Conservation (phyloP, 306 rosid species). For the Acmispon strigosus region DNA sequence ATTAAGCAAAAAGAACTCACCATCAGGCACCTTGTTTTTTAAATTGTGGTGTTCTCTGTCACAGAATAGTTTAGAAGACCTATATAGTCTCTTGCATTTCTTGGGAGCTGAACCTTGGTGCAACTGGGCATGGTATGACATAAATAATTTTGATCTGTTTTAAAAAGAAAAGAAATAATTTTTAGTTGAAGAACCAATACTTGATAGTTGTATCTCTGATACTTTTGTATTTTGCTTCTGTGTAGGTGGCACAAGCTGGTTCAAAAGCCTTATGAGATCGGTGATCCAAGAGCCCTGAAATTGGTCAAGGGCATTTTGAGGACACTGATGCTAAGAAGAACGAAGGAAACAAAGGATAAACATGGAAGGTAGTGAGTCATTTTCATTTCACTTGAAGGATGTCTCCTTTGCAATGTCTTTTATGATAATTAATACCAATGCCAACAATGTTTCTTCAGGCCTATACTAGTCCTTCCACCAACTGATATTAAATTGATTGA, state of each 20-base stretch:
- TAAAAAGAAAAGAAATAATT: not conserved
- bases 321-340: constrained; percentile 74
- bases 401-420: not conserved
- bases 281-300: constrained; percentile 63
- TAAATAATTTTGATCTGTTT: not conserved
- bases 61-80: constrained; percentile 89
- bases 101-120: constrained; percentile 93
- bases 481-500: constrained; percentile 56
- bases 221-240: not conserved
- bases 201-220: not conserved
- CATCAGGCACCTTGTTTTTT: not conserved
- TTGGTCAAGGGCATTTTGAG: constrained; percentile 76
- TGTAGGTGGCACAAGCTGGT: constrained; percentile 76
- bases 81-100: constrained; percentile 72
- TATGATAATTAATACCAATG: not conserved
- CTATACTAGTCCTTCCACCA: constrained; percentile 77
- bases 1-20: not conserved
- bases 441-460: constrained; percentile 39
- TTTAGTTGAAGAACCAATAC: not conserved
- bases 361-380: constrained; percentile 53
- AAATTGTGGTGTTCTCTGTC: constrained; percentile 17
- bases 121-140: constrained; percentile 70
- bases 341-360: constrained; percentile 70
- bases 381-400: not conserved
- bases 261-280: constrained; percentile 69